A percentile compares a stretch with the other conserved stretches of the same genome.
Conservation (phyloP, 768 basidiomycete species). For the Lactarius akahatsu region DNA sequence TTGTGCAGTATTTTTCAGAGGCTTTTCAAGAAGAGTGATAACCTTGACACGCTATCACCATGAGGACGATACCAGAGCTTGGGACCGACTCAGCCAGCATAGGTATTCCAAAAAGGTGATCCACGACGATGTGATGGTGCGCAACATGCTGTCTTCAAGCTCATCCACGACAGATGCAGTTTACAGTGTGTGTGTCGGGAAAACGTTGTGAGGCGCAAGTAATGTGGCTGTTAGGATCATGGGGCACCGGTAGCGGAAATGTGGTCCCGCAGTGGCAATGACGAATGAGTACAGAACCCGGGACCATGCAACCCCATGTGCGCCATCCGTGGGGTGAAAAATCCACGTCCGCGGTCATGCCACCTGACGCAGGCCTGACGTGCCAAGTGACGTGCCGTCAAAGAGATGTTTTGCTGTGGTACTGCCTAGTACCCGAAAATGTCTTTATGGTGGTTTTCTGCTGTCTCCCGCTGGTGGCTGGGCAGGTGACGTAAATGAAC, state of each 20-base stretch:
- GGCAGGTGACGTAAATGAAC: background rate
- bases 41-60: background rate
- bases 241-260: background rate
- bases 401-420: background rate
- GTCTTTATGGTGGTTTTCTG: too few species aligned
- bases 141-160: background rate
- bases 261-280: background rate
- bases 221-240: background rate
- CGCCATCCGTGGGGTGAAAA: background rate
- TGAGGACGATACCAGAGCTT: slow-evolving; percentile 9
- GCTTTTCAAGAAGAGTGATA: background rate
- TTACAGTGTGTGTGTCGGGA: background rate
- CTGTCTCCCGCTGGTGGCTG: too few species aligned
- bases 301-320: background rate
- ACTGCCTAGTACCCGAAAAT: too few species aligned
- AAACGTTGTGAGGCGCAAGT: background rate
- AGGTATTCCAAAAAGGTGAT: slow-evolving; percentile 1
- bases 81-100: background rate
- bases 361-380: background rate
- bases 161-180: background rate
- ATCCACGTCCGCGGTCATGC: background rate
- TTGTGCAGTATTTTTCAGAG: background rate
- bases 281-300: background rate
- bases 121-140: background rate
- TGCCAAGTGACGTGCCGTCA: too few species aligned